Evolutionary conservation across 116 monocot species (phyloP), one percentile per base, ranked within the genome.

Genomic region (Trichopus zeylanicus): DNA sequence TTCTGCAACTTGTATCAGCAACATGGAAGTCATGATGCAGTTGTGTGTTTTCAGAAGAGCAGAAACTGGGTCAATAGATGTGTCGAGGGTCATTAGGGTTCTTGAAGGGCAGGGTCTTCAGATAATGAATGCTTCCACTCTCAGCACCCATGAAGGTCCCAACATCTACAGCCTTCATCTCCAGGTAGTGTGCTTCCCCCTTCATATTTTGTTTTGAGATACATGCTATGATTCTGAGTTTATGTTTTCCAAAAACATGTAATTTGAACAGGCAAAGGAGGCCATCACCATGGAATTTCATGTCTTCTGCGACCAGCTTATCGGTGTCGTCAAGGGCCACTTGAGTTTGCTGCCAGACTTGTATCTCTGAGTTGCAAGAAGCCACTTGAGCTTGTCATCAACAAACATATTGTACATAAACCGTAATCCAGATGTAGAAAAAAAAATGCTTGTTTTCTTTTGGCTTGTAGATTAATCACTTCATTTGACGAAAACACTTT

Each of bases 151-250:
- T 20, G 57, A 13, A 24, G 68, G 65, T 4, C 78, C 32, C 53
- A 71, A 29, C 12, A 61, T 83, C 22, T 75, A 75, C 57, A 68
- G 56, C 57, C 62, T 82, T 22, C 82, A 78, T 63, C 71, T 83
- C 56, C 67, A 78, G 74, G 75, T 81, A n/a, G n/a, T n/a, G n/a
- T n/a, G n/a, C 46, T 67, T 9, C 21, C 22, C 0, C 19, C 20
- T 10, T 55, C 4, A 27, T 56, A 31, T 25, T 8, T 25, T 28
- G 32, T 48, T 3, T 34, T 48, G 48, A 12, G 1, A 6, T 5
- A 11, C 60, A 16, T 9, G 7, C 1, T 55, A n/a, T 1, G 16
- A 31, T 6, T 25, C 26, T 25, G 11, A 7, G 7, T 53, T 53
- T 11, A 53, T 7, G 13, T 29, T 12, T 32, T 28, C 3, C 7